Percentiles rank a stretch among this genome's conserved stretches.
Conservation (phyloP, 2,329 filamentous ascomycete species). For the Diaporthe batatas region DNA sequence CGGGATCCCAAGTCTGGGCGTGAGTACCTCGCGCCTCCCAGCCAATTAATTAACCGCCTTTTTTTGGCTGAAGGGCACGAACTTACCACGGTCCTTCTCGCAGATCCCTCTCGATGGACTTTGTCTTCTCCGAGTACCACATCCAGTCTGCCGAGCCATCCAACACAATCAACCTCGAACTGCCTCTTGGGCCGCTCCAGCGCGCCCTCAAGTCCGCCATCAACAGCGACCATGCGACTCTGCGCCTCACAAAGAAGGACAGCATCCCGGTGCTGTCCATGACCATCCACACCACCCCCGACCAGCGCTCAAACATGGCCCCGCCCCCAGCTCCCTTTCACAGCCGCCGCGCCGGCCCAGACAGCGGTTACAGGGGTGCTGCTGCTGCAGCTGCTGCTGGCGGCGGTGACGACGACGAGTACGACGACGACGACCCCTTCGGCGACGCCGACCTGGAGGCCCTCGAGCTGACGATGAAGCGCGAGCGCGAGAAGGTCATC, state of each 20-base stretch:
- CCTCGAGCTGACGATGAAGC: constrained; percentile 68
- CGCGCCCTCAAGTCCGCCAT: constrained; percentile 92
- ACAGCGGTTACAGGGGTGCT: constrained; percentile 41
- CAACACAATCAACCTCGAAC: constrained; percentile 96
- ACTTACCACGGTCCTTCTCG: constrained; percentile 44
- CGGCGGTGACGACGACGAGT: constrained; percentile 52
- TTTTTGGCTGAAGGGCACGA: constrained; percentile 11
- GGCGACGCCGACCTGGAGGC: constrained; percentile 60
- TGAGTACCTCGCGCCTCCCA: constrained; percentile 61
- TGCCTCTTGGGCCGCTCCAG: constrained; percentile 88
- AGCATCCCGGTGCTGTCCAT: constrained; percentile 87
- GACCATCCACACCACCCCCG: constrained; percentile 86
- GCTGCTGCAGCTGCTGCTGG: constrained; percentile 47
- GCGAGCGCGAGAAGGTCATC: constrained; percentile 90
- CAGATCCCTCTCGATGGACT: constrained; percentile 76
- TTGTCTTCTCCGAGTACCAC: constrained; percentile 88
- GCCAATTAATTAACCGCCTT: background rate
- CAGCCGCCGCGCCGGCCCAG: constrained; percentile 49
- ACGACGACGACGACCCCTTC: constrained; percentile 55
- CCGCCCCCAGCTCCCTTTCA: constrained; percentile 39
- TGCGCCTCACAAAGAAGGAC: constrained; percentile 94
- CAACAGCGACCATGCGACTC: constrained; percentile 82
- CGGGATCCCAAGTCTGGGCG: constrained; percentile 97
- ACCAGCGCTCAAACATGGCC: constrained; percentile 55
- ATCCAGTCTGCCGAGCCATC: constrained; percentile 85